phyloP scores from a whole-genome alignment of 495 filamentous ascomycete species.

The Barbatosphaeria neglecta region DNA sequence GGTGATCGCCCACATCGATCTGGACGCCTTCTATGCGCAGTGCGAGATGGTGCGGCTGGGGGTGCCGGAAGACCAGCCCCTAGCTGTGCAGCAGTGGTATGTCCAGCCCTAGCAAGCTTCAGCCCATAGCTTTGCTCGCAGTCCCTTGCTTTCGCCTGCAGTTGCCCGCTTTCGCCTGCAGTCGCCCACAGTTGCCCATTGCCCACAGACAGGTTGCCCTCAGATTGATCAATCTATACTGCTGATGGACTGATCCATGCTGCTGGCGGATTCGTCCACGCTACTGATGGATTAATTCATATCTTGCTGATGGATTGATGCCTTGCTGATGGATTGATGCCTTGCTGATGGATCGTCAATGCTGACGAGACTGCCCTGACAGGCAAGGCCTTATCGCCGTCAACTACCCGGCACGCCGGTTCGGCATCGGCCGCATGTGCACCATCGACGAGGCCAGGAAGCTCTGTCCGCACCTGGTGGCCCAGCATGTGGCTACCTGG shows the following conservation, averaged over 20 bases:
- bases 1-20: slow-evolving; percentile 82
- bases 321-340: not conserved
- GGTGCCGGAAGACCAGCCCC: slow-evolving; percentile 58
- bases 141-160: too few species aligned
- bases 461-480: slow-evolving; percentile 68
- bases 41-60: slow-evolving; percentile 83
- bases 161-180: too few species aligned
- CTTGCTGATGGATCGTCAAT: slow-evolving; percentile 2
- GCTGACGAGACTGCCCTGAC: not conserved
- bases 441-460: slow-evolving; percentile 75
- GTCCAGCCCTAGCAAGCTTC: too few species aligned
- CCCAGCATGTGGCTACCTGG: slow-evolving; percentile 94
- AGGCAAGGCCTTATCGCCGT: slow-evolving; percentile 80
- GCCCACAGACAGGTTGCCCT: too few species aligned
- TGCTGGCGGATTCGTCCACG: too few species aligned
- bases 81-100: slow-evolving; percentile 85
- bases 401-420: slow-evolving; percentile 82
- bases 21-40: slow-evolving; percentile 98
- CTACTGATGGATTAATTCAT: too few species aligned
- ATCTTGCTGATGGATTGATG: too few species aligned
- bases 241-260: too few species aligned
- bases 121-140: too few species aligned
- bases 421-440: slow-evolving; percentile 64
- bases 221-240: too few species aligned
- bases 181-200: too few species aligned